A percentile compares a stretch with the other conserved stretches of the same genome.
Conservation (phyloP, 805 yeast genomes). For the Candida tammaniensis region DNA sequence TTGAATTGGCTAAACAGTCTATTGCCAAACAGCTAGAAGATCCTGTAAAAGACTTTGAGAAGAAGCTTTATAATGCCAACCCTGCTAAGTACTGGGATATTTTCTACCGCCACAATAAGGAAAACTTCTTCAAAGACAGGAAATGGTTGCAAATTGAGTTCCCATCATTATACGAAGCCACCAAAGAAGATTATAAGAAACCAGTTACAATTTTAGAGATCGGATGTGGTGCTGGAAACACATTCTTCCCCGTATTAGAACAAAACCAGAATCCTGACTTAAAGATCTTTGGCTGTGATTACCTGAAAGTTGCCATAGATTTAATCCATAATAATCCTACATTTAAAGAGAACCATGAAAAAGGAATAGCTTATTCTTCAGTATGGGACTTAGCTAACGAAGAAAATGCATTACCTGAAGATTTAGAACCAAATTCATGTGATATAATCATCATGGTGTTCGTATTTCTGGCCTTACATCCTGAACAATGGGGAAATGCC, state of each 20-base stretch:
- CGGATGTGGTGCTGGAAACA: constrained; percentile 98
- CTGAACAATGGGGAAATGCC: constrained; percentile 87
- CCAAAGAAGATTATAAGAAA: constrained; percentile 63
- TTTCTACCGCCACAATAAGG: constrained; percentile 85
- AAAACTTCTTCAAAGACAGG: constrained; percentile 93
- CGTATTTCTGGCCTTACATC: constrained; percentile 88
- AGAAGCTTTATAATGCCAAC: constrained; percentile 68
- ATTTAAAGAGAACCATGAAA: constrained; percentile 50
- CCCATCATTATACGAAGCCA: constrained; percentile 77
- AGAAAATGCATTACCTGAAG: constrained; percentile 74
- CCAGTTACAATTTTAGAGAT: constrained; percentile 77
- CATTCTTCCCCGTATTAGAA: constrained; percentile 83
- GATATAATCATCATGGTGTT: constrained; percentile 95
- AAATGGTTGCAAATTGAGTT: constrained; percentile 96
- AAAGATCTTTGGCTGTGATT: constrained; percentile 81
- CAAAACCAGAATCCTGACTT: constrained; percentile 81
- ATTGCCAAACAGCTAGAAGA: constrained; percentile 70
- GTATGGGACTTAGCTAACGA: constrained; percentile 95
- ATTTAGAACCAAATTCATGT: constrained; percentile 74
- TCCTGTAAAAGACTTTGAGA: constrained; percentile 90
- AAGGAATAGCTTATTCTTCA: constrained; percentile 64
- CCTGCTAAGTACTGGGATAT: constrained; percentile 96
- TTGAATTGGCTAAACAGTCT: constrained; percentile 67
- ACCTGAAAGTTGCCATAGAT: constrained; percentile 85
- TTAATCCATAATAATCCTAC: constrained; percentile 65